A percentile compares a stretch with the other conserved stretches of the same genome.
These are phyloP conservation scores for Pythium phragmiticola DNA, from an alignment of 352 stramenopile species.

Conservation along the genomic window DNA sequence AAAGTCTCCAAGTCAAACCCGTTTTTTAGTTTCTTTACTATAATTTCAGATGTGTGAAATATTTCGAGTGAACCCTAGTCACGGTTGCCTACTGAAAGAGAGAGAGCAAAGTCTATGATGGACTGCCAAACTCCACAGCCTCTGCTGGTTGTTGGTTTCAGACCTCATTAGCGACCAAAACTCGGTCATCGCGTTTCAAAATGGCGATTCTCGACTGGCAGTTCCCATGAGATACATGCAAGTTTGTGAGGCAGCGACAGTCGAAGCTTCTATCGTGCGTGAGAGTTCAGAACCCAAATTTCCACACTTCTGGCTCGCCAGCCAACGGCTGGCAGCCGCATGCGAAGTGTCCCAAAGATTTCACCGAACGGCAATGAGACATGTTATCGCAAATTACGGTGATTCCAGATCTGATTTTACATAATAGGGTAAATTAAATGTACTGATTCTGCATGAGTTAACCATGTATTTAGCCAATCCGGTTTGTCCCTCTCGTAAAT, in stretches of 20 bases:
- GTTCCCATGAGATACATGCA: no score
- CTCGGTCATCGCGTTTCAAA: neutral
- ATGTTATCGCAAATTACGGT: neutral
- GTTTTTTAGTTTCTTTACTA: neutral
- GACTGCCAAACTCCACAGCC: neutral
- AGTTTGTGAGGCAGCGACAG: no score
- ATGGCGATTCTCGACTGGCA: neutral
- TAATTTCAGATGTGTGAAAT: slow-evolving; percentile 13
- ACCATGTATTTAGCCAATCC: neutral
- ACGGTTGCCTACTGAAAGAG: slow-evolving; percentile 2
- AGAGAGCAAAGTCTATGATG: neutral
- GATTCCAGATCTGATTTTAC: neutral
- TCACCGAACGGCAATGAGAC: neutral
- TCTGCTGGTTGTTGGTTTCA: slow-evolving; percentile 2
- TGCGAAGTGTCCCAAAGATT: slow-evolving; percentile 5
- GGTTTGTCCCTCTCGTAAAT: neutral
- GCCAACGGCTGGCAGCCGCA: neutral
- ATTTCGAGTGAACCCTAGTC: slow-evolving; percentile 20
- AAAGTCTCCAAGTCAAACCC: neutral
- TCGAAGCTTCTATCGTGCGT: neutral
- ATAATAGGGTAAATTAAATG: neutral
- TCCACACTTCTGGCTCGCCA: neutral
- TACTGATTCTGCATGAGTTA: neutral
- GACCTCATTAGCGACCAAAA: neutral
- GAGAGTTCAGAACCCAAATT: neutral